Percentiles rank a stretch among this genome's conserved stretches.
phyloP scores from a whole-genome alignment of 495 filamentous ascomycete species.

The Mytilinidion resinicola region DNA sequence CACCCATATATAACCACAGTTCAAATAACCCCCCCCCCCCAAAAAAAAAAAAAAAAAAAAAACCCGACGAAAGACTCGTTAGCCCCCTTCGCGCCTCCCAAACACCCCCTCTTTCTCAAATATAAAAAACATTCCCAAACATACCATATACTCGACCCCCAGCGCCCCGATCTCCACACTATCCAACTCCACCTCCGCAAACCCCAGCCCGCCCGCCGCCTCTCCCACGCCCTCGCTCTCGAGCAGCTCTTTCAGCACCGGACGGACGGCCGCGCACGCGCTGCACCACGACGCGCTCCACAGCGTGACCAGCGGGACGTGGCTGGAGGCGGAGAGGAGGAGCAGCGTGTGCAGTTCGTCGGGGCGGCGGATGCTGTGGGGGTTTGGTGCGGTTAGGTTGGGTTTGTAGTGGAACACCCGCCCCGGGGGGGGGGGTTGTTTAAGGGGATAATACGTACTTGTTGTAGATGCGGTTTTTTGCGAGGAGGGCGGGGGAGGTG shows the following conservation, averaged over 20 bases:
- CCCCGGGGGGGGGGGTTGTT: no score
- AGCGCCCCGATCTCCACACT: conserved; percentile 51
- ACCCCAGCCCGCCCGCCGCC: conserved; percentile 53
- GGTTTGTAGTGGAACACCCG: neutral
- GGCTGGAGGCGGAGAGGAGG: conserved; percentile 50
- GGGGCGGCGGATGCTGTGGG: conserved; percentile 39
- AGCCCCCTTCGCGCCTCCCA: no score
- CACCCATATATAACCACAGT: neutral
- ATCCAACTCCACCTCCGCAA: conserved; percentile 58
- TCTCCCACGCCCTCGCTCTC: conserved; percentile 52
- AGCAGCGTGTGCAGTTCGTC: conserved; percentile 56
- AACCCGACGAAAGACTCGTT: no score
- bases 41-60: neutral
- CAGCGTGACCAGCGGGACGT: conserved; percentile 58
- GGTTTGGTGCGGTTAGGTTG: neutral
- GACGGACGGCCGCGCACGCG: conserved; percentile 50
- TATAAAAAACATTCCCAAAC: no score
- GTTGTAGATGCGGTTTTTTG: conserved; percentile 33
- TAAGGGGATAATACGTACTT: conserved; percentile 8
- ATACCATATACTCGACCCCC: conserved; percentile 48
- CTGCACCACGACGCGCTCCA: conserved; percentile 65
- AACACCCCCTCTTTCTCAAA: no score
- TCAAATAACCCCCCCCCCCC: no score
- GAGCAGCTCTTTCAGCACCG: conserved; percentile 48
- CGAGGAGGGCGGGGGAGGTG: neutral